Evolutionary conservation across 768 basidiomycete species (phyloP).

Genomic region (Boletus barrowsii): DNA sequence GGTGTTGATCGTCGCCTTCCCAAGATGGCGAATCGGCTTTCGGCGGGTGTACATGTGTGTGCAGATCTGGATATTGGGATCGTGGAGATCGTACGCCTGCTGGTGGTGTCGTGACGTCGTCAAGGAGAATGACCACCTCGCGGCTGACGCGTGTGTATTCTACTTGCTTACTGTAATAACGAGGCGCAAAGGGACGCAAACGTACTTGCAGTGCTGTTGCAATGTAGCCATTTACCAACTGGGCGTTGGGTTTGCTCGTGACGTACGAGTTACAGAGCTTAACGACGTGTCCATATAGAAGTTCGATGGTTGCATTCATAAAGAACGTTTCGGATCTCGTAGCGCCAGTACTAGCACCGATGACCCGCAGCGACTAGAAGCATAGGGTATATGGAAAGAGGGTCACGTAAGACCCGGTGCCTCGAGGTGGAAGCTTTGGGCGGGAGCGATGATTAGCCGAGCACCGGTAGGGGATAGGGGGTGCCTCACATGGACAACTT

Average conservation of each 20-base stretch:
- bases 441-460: constrained; percentile 15
- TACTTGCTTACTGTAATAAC: neutral
- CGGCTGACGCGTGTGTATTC: neutral
- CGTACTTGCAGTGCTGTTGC: neutral
- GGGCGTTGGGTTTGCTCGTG: neutral
- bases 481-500: neutral
- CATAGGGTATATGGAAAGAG: neutral
- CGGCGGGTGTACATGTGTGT: no score
- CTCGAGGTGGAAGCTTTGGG: neutral
- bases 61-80: no score
- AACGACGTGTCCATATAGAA: neutral
- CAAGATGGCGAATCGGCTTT: no score
- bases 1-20: neutral
- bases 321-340: constrained; percentile 10
- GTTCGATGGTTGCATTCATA: neutral
- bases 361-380: no score
- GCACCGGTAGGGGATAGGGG: constrained; percentile 1
- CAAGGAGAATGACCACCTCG: neutral
- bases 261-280: neutral
- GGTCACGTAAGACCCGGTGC: constrained; percentile 8
- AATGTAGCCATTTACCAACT: no score
- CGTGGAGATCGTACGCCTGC: neutral
- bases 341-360: no score
- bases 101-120: neutral
- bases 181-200: neutral